These are phyloP conservation scores for Teunomyces aglyptinius DNA, from an alignment of 805 yeast genomes.

Conservation along the genomic window DNA sequence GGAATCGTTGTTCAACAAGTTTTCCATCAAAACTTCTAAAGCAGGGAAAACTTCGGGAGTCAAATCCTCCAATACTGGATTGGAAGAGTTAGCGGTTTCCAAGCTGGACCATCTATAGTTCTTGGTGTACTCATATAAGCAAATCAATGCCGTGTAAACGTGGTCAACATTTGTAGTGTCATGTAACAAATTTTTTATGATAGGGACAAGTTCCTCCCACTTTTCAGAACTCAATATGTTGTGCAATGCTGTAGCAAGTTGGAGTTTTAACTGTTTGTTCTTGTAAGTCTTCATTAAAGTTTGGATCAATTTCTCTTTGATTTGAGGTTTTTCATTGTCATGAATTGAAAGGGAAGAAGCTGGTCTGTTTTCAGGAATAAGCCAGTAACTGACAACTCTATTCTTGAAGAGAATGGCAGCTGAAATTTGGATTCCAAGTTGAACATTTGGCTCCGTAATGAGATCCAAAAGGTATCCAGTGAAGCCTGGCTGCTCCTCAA, in stretches of 20 bases:
- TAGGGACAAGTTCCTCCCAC: conserved; percentile 43
- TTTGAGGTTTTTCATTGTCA: conserved; percentile 33
- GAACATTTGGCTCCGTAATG: conserved; percentile 41
- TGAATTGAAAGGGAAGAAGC: conserved; percentile 23
- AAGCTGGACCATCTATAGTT: conserved; percentile 44
- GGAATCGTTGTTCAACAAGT: conserved; percentile 24
- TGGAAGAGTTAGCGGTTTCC: conserved; percentile 36
- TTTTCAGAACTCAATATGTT: conserved; percentile 50
- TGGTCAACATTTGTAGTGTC: conserved; percentile 37
- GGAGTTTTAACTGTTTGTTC: conserved; percentile 47
- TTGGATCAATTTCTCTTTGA: conserved; percentile 36
- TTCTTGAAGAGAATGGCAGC: conserved; percentile 47
- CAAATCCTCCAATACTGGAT: conserved; percentile 41
- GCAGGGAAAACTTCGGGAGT: conserved; percentile 35
- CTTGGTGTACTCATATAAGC: conserved; percentile 40
- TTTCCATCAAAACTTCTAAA: conserved; percentile 30
- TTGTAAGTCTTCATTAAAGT: conserved; percentile 41
- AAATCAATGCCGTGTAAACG: conserved; percentile 39
- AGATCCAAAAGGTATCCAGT: conserved; percentile 53
- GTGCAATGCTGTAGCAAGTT: conserved; percentile 56
- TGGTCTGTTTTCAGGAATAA: conserved; percentile 30
- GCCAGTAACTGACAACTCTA: conserved; percentile 39
- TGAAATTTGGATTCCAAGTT: conserved; percentile 43
- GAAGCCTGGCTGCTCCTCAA: conserved; percentile 57
- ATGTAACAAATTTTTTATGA: conserved; percentile 41